phyloP scores from a whole-genome alignment of 768 basidiomycete species.

The Guyanaporus albipodus region DNA sequence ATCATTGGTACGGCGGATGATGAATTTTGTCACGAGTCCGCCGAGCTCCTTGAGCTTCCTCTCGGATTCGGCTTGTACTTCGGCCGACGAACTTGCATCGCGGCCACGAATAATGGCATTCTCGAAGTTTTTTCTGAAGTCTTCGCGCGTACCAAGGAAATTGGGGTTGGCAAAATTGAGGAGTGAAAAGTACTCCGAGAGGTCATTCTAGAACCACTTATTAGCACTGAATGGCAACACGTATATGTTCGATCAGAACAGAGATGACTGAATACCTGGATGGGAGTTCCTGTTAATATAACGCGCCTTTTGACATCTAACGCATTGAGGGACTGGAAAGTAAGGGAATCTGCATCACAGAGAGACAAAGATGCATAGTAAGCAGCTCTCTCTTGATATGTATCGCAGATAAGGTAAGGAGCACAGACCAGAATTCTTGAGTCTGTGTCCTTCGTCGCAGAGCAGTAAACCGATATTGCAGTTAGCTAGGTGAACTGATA shows the following conservation, averaged over 20 bases:
- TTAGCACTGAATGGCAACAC: background rate
- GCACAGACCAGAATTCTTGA: constrained; percentile 87
- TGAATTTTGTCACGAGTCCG: constrained; percentile 84
- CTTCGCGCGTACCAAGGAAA: constrained; percentile 80
- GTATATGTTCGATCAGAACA: constrained; percentile 1
- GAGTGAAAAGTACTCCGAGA: constrained; percentile 91
- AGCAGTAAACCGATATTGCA: constrained; percentile 89
- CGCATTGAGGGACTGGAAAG: constrained; percentile 77
- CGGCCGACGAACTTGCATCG: constrained; percentile 80
- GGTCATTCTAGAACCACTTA: constrained; percentile 63
- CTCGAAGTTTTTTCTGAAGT: constrained; percentile 96
- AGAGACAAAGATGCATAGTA: constrained; percentile 1
- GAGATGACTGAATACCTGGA: constrained; percentile 52
- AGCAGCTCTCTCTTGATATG: constrained; percentile 1
- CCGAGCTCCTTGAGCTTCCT: constrained; percentile 90
- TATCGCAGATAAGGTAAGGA: background rate
- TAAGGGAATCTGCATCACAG: constrained; percentile 63
- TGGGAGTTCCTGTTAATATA: constrained; percentile 91
- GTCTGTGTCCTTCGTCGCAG: constrained; percentile 94
- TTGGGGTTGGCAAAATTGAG: constrained; percentile 92
- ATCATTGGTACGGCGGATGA: constrained; percentile 93
- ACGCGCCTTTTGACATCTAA: constrained; percentile 88
- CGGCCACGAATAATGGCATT: constrained; percentile 86
- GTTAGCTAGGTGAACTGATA: constrained; percentile 69
- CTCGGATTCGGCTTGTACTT: constrained; percentile 76